Conservation (phyloP, 768 basidiomycete species). For the Russula sp. region DNA sequence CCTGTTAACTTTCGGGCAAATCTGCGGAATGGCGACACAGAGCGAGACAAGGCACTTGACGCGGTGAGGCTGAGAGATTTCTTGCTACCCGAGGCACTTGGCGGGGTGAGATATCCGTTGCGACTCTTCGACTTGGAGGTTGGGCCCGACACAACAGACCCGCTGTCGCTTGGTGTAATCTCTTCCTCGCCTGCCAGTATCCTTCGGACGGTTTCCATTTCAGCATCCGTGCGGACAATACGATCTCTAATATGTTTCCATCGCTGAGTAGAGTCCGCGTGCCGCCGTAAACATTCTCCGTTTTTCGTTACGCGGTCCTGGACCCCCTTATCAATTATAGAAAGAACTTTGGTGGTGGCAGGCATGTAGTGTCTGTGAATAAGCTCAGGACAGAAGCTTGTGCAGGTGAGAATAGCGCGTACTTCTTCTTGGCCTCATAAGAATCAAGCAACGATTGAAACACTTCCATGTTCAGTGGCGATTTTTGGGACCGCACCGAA, state of each 20-base stretch:
- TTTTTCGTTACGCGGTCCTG: slow-evolving; percentile 93
- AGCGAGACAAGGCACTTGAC: slow-evolving; percentile 55
- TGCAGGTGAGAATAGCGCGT: slow-evolving; percentile 24
- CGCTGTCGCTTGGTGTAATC: slow-evolving; percentile 55
- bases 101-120: slow-evolving; percentile 59
- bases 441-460: slow-evolving; percentile 64
- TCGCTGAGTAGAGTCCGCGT: slow-evolving; percentile 80
- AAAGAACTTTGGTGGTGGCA: slow-evolving; percentile 83
- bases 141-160: slow-evolving; percentile 59
- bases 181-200: slow-evolving; percentile 40
- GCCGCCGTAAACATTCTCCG: slow-evolving; percentile 85
- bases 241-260: slow-evolving; percentile 78
- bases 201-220: slow-evolving; percentile 69
- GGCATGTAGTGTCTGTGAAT: slow-evolving; percentile 82
- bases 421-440: slow-evolving; percentile 88
- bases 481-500: slow-evolving; percentile 44
- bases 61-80: slow-evolving; percentile 32
- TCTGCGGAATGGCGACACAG: slow-evolving; percentile 75
- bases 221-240: slow-evolving; percentile 70
- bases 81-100: slow-evolving; percentile 40
- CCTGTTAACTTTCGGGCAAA: slow-evolving; percentile 66
- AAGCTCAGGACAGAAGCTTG: not conserved
- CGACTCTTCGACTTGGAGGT: slow-evolving; percentile 36
- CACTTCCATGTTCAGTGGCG: slow-evolving; percentile 48
- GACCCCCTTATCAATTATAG: slow-evolving; percentile 92